Evolutionary conservation across 768 basidiomycete species (phyloP), one percentile per base, ranked within the genome.

Genomic region (Pleurotus eryngii): DNA sequence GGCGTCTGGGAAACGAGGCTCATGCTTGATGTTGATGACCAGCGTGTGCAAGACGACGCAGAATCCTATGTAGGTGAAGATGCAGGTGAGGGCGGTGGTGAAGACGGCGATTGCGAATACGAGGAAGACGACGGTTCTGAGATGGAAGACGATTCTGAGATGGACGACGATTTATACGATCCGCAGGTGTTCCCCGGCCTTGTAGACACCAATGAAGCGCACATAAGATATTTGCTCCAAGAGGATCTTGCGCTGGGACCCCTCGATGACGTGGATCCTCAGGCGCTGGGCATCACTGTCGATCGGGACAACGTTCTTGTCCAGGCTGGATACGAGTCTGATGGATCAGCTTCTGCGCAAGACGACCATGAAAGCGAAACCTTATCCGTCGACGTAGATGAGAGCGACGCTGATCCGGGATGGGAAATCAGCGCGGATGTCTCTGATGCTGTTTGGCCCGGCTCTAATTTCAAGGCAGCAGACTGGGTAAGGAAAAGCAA

Each of bases 1-100:
- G 69, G 69, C 1, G 61, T 67, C n/a, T 73, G 74, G 73, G 67
- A 70, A 7, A 72, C 72, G 9, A 62, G 65, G 24, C 58, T 63
- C 24, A 57, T 42, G 8, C 35, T 54, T 22, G 51, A 54, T 39
- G 18, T 42, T 37, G 60, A 54, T 17, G 46, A 49, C 12, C 56
- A 57, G 26, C 46, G 60, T 22, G 54, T 22, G 11, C 35, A 51
- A n/a, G 46, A 58, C 18, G 27, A 46, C 11, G 57, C 48, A 12
- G 48, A 38, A 5, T 12, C 45, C 35, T 38, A 63, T 24, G 57
- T 59, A 38, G 49, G 50, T 11, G 55, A 38, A 30, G 40, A 42
- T 14, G 50, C 17, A 11, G 39, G 9, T 27, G 58, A 58, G 4
- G 60, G 48, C 43, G 27, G 22, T 7, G 40, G 54, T 37, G 51